phyloP scores from a whole-genome alignment of 2,329 filamentous ascomycete species.

The Thielaviopsis musarum region DNA sequence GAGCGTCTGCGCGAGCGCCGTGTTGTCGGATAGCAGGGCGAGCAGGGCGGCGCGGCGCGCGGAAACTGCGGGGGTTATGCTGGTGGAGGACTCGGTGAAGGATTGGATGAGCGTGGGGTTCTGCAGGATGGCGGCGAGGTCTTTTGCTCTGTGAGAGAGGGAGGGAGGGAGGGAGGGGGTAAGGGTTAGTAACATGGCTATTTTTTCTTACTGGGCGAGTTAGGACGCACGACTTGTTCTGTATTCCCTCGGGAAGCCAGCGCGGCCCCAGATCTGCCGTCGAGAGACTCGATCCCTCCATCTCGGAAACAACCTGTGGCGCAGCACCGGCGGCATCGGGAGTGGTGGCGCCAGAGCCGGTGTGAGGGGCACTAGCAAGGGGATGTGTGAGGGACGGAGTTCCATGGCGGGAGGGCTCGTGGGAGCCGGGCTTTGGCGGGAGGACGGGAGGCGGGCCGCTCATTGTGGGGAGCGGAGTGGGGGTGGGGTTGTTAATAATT shows the following conservation, averaged over 20 bases:
- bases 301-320: neutral
- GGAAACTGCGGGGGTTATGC: conserved; percentile 54
- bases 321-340: neutral
- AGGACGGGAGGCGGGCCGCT: conserved; percentile 42
- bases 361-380: conserved; percentile 17
- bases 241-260: conserved; percentile 62
- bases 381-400: conserved; percentile 34
- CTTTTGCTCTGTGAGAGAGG: conserved; percentile 44
- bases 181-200: neutral
- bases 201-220: neutral
- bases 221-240: conserved; percentile 62
- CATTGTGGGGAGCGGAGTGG: neutral
- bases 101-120: conserved; percentile 51
- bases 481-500: neutral
- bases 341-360: neutral
- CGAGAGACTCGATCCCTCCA: neutral
- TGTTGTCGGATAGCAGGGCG: conserved; percentile 51
- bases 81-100: conserved; percentile 49
- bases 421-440: conserved; percentile 54
- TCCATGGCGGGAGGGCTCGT: conserved; percentile 48
- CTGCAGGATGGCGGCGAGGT: conserved; percentile 54
- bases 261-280: conserved; percentile 42
- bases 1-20: conserved; percentile 49
- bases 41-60: conserved; percentile 49
- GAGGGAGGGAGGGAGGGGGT: neutral